Base-by-base conservation (phyloP, 2,329 filamentous ascomycete genomes). In the Epichloe brachyelytri region DNA sequence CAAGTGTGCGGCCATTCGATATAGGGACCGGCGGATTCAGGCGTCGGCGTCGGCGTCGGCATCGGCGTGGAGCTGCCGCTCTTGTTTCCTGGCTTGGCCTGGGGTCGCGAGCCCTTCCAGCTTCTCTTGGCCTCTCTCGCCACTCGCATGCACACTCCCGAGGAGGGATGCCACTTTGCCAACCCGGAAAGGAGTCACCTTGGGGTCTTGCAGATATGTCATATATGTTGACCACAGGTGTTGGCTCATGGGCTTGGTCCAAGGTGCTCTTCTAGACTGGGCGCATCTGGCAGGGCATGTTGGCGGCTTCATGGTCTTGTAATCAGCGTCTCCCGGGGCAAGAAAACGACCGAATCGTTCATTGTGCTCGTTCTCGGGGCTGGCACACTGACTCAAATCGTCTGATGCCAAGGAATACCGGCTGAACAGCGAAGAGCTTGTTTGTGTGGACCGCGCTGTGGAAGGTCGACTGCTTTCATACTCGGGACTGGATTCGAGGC, bases 211-310 rank as follows among this genome's bases (percentile, higher is more conserved):
- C 40, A 85, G 67, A 58, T 85, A 85, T 49, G 81, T 68, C 52
- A 77, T 67, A 60, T 83, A 85, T 1, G 78, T 82, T 5, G 77
- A 73, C 82, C 82, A 85, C 10, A 85, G 65, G 58, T 85, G 82
- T 12, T 76, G 69, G 65, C 72, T 80, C 79, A 85, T 83, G 17
- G 78, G 73, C 54, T 76, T 77, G 4, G 80, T 83, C 82, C 82
- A 85, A 0, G 73, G 74, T 1, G 77, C 76, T 60, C 75, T 79
- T 53, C 76, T 68, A 36, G 65, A 59, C 51, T 68, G 69, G 22
- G 57, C 56, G 47, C 57, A 52, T 44, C 34, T 56, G 48, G 46
- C 46, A 38, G 48, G 56, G 48, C 39, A 58, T 22, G 22, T 11
- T 3, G 40, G 5, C 26, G 49, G 43, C 49, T 60, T 65, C 53